phyloP scores from a whole-genome alignment of 305 asterid genomes.

The Solanum hybrid region DNA sequence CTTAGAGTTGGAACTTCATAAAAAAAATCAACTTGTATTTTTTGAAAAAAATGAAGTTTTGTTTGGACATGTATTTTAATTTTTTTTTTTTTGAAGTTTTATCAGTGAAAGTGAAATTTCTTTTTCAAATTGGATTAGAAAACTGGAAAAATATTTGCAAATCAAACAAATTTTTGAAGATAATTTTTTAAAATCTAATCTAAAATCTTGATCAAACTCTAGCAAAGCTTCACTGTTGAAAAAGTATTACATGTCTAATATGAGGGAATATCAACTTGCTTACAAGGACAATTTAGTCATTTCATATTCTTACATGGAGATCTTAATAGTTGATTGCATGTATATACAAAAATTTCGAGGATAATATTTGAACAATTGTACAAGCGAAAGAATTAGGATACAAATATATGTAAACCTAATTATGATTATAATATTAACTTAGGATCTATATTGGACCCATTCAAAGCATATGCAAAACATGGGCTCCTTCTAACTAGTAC shows the following conservation, averaged over 20 bases:
- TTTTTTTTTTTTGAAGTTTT: neutral
- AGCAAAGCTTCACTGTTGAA: neutral
- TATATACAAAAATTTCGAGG: neutral
- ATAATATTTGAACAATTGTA: neutral
- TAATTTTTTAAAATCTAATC: no score
- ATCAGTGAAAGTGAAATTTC: neutral
- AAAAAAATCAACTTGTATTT: neutral
- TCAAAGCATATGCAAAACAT: neutral
- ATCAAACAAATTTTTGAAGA: neutral
- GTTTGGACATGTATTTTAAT: neutral
- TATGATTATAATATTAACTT: neutral
- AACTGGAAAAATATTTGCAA: no score
- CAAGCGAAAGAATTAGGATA: neutral
- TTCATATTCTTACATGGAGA: neutral
- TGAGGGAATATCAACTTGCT: neutral
- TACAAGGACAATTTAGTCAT: neutral
- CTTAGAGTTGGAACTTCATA: neutral
- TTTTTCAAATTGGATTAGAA: neutral
- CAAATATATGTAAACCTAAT: neutral
- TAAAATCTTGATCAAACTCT: neutral
- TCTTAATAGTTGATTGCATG: neutral
- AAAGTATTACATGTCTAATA: neutral
- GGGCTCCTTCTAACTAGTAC: neutral
- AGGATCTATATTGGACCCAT: neutral
- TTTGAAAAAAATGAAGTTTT: neutral